phyloP scores from a whole-genome alignment of 2,329 filamentous ascomycete genomes.

The Geosmithia flava region DNA sequence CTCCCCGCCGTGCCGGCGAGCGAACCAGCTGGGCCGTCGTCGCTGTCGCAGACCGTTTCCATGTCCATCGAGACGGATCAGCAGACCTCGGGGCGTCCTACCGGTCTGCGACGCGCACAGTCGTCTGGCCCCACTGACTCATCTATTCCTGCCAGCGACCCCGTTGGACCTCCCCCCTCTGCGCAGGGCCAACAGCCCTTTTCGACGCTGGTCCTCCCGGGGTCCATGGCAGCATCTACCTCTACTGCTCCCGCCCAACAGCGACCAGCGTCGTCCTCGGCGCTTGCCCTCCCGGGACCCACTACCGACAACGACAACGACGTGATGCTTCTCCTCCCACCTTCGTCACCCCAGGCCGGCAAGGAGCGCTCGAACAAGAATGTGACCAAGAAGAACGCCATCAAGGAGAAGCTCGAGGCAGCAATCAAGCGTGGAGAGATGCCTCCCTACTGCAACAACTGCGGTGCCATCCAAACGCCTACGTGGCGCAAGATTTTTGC shows the following conservation, averaged over 20 bases:
- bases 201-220: not conserved
- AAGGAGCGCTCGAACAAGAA: conserved; percentile 45
- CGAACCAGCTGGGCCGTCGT: conserved; percentile 33
- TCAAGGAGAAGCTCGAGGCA: conserved; percentile 44
- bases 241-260: not conserved
- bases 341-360: conserved; percentile 27
- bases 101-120: conserved; percentile 23
- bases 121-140: conserved; percentile 19
- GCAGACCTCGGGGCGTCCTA: conserved; percentile 5
- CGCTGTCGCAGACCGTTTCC: conserved; percentile 18
- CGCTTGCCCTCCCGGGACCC: not conserved
- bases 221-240: not conserved
- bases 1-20: conserved; percentile 29
- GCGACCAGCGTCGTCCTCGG: not conserved
- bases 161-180: conserved; percentile 12
- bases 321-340: conserved; percentile 21
- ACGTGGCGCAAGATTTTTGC: conserved; percentile 92
- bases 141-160: conserved; percentile 34
- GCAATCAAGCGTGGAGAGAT: conserved; percentile 69
- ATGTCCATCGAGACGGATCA: conserved; percentile 5
- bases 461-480: conserved; percentile 87
- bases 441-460: conserved; percentile 84
- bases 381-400: conserved; percentile 48
- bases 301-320: conserved; percentile 6
- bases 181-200: not conserved